Evolutionary conservation across 345 rosid genomes (phyloP).

Genomic region (Salix dunnii): DNA sequence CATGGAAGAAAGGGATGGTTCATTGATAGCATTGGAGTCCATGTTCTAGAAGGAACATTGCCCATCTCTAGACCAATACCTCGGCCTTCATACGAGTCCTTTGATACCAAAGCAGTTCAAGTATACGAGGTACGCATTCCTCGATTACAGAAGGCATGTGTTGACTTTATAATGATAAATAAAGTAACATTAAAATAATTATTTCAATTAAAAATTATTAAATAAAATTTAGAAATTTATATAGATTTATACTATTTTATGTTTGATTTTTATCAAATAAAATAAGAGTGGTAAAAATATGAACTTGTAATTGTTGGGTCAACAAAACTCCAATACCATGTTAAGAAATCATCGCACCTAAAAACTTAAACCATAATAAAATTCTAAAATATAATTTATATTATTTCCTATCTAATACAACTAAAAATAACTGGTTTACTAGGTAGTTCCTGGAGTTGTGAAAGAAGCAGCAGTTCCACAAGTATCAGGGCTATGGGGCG

Average conservation of each 20-base stretch:
- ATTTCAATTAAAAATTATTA: too few species aligned
- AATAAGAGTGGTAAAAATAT: too few species aligned
- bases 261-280: too few species aligned
- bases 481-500: conserved; percentile 26
- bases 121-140: not conserved
- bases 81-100: not conserved
- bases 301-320: too few species aligned
- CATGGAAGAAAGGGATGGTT: conserved; percentile 24
- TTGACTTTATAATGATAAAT: not conserved
- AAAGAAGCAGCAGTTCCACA: conserved; percentile 7
- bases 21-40: conserved; percentile 29
- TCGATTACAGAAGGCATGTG: not conserved
- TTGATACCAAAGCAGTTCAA: not conserved
- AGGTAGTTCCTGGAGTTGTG: conserved; percentile 8
- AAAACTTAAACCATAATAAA: too few species aligned
- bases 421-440: not conserved
- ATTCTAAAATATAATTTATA: too few species aligned
- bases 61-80: not conserved
- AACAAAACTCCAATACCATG: too few species aligned
- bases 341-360: too few species aligned
- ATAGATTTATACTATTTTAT: too few species aligned
- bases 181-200: too few species aligned
- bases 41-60: conserved; percentile 11
- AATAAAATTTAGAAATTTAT: too few species aligned
- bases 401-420: too few species aligned